Evolutionary conservation across 768 basidiomycete genomes (phyloP).

Genomic region (Boletus barrowsii): DNA sequence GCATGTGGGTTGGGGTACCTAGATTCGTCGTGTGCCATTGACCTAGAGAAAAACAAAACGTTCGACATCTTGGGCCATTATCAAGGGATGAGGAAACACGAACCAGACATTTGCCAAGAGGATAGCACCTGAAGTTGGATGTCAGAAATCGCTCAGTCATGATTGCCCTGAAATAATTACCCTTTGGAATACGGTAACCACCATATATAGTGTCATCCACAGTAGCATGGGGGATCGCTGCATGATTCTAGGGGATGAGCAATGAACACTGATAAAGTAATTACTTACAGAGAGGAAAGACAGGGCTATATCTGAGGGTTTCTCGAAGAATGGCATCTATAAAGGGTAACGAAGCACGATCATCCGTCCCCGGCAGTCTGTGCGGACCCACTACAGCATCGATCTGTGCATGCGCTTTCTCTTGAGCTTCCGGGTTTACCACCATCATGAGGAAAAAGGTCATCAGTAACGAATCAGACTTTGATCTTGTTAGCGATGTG

Average conservation of each 20-base stretch:
- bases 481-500: too few species aligned
- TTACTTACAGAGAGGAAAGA: neutral
- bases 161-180: neutral
- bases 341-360: neutral
- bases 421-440: neutral
- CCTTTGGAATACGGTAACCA: constrained; percentile 48
- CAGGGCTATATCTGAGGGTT: neutral
- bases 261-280: neutral
- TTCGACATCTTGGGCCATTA: too few species aligned
- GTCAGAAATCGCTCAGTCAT: neutral
- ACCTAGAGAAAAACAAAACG: neutral
- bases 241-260: neutral
- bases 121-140: neutral
- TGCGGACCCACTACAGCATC: neutral
- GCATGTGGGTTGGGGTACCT: neutral
- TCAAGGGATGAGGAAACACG: neutral
- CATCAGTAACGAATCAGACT: too few species aligned
- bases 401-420: neutral
- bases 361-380: neutral
- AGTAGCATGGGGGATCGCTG: neutral
- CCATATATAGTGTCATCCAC: neutral
- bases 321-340: neutral
- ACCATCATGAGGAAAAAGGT: neutral
- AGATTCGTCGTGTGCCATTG: neutral
- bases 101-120: constrained; percentile 9